Evolutionary conservation across 169 alveolate genomes (phyloP), one percentile per base, ranked within the genome.

Genomic region (Eimeria nieschulzi): DNA sequence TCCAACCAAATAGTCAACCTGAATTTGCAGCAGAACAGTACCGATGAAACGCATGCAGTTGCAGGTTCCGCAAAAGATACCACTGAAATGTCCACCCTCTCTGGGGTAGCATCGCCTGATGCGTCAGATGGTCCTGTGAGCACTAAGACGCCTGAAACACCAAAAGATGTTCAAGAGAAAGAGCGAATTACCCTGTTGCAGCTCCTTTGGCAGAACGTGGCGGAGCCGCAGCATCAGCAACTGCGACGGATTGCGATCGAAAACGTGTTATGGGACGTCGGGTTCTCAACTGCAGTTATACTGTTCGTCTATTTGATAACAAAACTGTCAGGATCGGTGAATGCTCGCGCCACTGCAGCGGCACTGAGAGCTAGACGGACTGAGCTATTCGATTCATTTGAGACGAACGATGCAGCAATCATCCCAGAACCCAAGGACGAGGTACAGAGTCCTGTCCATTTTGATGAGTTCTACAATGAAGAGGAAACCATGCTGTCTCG

Each of bases 171-270:
- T 15, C 15, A 8, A 15, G 46, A 33, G 5, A 5, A 59, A 19
- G 68, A 19, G 68, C 68, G 68, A 12, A 80, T 80, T 21, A 80
- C 87, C 3, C 61, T 56, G 19, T 61, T 80, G 26, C 87, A 80
- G 87, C 75, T 80, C 26, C 87, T 80, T 7, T 80, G 87, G 87
- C 87, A 80, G 75, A 80, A 80, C 8, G 87, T 80, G 25, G 87
- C 75, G 61, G 87, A 80, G 61, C 75, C 87, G 5, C 87, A 80
- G 26, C 61, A 80, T 26, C 87, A 51, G 5, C 75, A 80, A 64
- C 21, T 80, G 75, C 25, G 68, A 56, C 87, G 73, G 17, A 61
- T 66, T 25, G 87, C 87, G 17, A 17, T 80, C 7, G 76, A 15
- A 26, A 80, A 80, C 46, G 61, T 80, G 9, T n/a, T 80, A 7